phyloP scores from a whole-genome alignment of 495 filamentous ascomycete species.

The Penicillium daleae region DNA sequence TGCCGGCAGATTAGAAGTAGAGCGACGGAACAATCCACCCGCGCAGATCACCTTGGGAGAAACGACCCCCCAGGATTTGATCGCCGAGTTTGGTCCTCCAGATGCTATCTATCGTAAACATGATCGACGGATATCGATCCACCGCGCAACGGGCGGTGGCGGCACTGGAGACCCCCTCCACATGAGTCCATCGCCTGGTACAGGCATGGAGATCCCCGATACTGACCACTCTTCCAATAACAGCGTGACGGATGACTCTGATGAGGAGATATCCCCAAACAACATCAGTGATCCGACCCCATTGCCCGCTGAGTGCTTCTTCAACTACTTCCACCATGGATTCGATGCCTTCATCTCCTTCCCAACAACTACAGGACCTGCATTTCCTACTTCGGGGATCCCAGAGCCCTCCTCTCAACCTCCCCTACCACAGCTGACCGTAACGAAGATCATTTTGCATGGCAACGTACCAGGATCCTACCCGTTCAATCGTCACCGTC shows the following conservation, averaged over 20 bases:
- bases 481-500: conserved; percentile 91
- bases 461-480: conserved; percentile 95
- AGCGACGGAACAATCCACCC: conserved; percentile 60
- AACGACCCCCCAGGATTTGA: conserved; percentile 87
- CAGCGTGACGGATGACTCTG: conserved; percentile 75
- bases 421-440: conserved; percentile 66
- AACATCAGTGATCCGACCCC: conserved; percentile 43
- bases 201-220: conserved; percentile 56
- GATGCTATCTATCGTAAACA: conserved; percentile 94
- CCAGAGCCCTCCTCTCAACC: conserved; percentile 42
- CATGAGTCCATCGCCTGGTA: conserved; percentile 47
- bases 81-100: conserved; percentile 89
- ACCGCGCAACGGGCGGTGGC: conserved; percentile 49
- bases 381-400: conserved; percentile 54
- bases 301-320: conserved; percentile 76
- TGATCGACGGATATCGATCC: conserved; percentile 89
- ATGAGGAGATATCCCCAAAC: conserved; percentile 56
- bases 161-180: conserved; percentile 47
- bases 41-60: conserved; percentile 74
- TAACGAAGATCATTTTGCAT: conserved; percentile 88
- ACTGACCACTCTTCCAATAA: conserved; percentile 84
- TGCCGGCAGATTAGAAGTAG: conserved; percentile 75
- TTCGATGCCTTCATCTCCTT: conserved; percentile 92
- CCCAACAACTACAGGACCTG: conserved; percentile 67
- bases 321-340: conserved; percentile 94